phyloP scores from a whole-genome alignment of 495 filamentous ascomycete genomes.

The Apiosordaria backusii region DNA sequence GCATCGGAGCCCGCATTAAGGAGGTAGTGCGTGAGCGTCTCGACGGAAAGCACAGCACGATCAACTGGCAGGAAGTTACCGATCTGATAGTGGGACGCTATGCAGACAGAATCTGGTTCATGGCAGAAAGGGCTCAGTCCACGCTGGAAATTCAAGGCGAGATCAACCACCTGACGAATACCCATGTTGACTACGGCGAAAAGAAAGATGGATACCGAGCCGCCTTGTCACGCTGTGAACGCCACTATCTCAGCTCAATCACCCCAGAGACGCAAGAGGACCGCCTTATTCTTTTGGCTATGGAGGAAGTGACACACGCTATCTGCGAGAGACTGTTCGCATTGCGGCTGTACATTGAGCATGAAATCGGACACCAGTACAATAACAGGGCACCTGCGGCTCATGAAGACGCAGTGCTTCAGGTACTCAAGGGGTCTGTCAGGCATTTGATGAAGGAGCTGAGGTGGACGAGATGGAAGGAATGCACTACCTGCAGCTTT shows the following conservation, averaged over 20 bases:
- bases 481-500: slow-evolving; percentile 50
- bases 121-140: slow-evolving; percentile 37
- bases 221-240: slow-evolving; percentile 48
- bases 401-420: slow-evolving; percentile 12
- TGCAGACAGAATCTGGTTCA: slow-evolving; percentile 46
- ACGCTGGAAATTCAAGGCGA: slow-evolving; percentile 40
- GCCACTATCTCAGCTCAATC: slow-evolving; percentile 39
- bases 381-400: neutral
- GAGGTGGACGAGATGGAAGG: slow-evolving; percentile 60
- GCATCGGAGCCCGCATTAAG: slow-evolving; percentile 43
- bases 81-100: slow-evolving; percentile 63
- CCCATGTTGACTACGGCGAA: slow-evolving; percentile 48
- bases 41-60: slow-evolving; percentile 17
- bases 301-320: slow-evolving; percentile 43
- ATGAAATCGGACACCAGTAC: slow-evolving; percentile 7
- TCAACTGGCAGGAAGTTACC: slow-evolving; percentile 59
- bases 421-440: slow-evolving; percentile 11
- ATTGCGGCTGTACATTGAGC: slow-evolving; percentile 30
- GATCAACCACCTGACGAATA: slow-evolving; percentile 43
- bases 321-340: slow-evolving; percentile 52
- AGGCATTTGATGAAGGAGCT: slow-evolving; percentile 34
- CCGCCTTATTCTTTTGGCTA: slow-evolving; percentile 36
- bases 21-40: slow-evolving; percentile 32
- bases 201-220: slow-evolving; percentile 36
- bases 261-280: slow-evolving; percentile 34